A percentile compares a stretch with the other conserved stretches of the same genome.
These are phyloP conservation scores for Gleditsia sinensis DNA, from an alignment of 306 rosid species.

Conservation along the genomic window DNA sequence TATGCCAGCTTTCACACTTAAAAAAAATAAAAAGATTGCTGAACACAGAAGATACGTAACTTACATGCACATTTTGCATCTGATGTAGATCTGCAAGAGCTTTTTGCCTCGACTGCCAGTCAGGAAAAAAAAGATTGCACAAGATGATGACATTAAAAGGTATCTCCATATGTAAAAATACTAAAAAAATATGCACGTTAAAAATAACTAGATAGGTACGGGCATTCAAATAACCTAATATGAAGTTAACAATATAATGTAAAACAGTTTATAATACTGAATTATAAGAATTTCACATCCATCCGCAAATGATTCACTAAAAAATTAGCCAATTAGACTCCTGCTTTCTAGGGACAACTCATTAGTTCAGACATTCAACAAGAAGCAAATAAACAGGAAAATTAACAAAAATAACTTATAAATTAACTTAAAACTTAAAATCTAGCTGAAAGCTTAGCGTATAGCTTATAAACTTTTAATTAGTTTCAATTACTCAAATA, in stretches of 20 bases:
- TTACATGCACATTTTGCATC: conserved; percentile 85
- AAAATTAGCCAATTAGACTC: neutral
- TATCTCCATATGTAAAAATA: conserved; percentile 17
- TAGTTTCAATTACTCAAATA: no score
- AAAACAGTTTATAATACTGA: neutral
- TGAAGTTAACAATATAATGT: neutral
- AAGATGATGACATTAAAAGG: conserved; percentile 19
- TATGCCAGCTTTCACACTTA: neutral
- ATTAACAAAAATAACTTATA: no score
- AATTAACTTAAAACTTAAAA: no score
- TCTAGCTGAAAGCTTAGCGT: no score
- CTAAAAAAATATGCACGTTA: neutral
- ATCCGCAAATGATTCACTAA: neutral
- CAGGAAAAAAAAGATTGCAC: conserved; percentile 23
- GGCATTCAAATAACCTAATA: conserved; percentile 14
- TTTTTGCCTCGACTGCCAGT: conserved; percentile 89
- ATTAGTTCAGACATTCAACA: conserved; percentile 13
- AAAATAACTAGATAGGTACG: conserved; percentile 11
- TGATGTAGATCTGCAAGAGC: conserved; percentile 89
- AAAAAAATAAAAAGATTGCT: neutral
- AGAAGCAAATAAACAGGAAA: conserved; percentile 15
- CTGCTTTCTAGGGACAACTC: neutral
- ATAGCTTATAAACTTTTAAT: no score
- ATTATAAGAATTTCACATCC: conserved; percentile 2
- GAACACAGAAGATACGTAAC: conserved; percentile 29